These are phyloP conservation scores for Sugiyamaella boreocaroliniensis DNA, from an alignment of 805 yeast genomes.

Conservation along the genomic window DNA sequence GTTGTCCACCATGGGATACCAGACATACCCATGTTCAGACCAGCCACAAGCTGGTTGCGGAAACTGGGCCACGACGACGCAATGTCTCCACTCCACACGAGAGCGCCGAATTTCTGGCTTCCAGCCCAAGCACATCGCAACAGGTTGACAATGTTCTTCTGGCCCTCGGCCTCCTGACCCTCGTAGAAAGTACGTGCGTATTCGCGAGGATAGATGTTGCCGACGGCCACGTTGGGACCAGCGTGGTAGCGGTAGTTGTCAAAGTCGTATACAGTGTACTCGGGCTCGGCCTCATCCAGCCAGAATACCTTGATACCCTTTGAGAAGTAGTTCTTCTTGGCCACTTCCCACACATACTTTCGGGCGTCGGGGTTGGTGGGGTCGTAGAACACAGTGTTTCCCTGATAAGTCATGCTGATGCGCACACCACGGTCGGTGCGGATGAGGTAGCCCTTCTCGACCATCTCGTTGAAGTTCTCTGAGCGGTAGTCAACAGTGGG, in stretches of 20 bases:
- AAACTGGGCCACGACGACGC: conserved; percentile 18
- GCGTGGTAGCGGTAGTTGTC: conserved; percentile 17
- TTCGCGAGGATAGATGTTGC: conserved; percentile 18
- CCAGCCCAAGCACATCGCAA: conserved; percentile 22
- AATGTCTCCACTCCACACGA: conserved; percentile 20
- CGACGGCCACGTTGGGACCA: conserved; percentile 14
- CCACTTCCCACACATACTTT: conserved; percentile 16
- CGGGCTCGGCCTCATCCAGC: conserved; percentile 22
- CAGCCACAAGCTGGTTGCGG: conserved; percentile 17
- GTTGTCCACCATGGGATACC: conserved; percentile 23
- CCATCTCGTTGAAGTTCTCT: conserved; percentile 17
- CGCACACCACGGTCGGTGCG: conserved; percentile 17
- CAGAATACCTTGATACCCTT: conserved; percentile 17
- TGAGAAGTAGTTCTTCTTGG: conserved; percentile 13
- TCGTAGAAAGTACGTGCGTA: conserved; percentile 18
- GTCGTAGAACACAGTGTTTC: conserved; percentile 13
- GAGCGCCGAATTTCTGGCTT: conserved; percentile 19
- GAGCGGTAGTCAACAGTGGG: conserved; percentile 17
- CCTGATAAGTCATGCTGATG: conserved; percentile 16
- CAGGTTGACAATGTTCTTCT: conserved; percentile 21
- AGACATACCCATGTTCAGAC: conserved; percentile 19
- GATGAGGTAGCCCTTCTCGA: conserved; percentile 15
- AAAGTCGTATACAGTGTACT: conserved; percentile 18
- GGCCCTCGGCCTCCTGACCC: conserved; percentile 16
- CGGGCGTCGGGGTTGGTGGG: conserved; percentile 18